phyloP scores from a whole-genome alignment of 2,329 filamentous ascomycete genomes.

The Penicillium sp. region DNA sequence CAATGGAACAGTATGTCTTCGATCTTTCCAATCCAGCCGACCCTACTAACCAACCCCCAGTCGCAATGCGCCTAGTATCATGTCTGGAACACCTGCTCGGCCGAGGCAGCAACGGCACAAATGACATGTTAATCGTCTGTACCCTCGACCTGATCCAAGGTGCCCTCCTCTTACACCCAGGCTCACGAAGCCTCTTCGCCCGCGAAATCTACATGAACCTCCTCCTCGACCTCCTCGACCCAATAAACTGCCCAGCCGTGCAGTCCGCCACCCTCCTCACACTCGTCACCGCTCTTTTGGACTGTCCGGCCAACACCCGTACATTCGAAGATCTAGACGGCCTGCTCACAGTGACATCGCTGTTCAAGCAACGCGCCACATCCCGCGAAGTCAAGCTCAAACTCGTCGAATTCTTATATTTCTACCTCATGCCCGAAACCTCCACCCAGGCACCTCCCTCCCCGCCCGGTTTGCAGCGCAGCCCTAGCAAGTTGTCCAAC shows the following conservation, averaged over 20 bases:
- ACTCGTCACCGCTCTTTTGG: slow-evolving; percentile 84
- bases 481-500: slow-evolving; percentile 66
- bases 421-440: slow-evolving; percentile 95
- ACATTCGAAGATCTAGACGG: slow-evolving; percentile 92
- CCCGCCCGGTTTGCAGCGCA: slow-evolving; percentile 60
- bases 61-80: slow-evolving; percentile 79
- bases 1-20: slow-evolving; percentile 76
- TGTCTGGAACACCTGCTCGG: slow-evolving; percentile 85
- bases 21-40: slow-evolving; percentile 13
- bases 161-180: slow-evolving; percentile 81
- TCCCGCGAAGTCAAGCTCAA: slow-evolving; percentile 89
- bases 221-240: slow-evolving; percentile 90
- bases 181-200: slow-evolving; percentile 82
- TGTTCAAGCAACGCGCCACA: slow-evolving; percentile 88
- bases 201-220: slow-evolving; percentile 95
- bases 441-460: slow-evolving; percentile 48
- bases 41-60: slow-evolving; percentile 40
- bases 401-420: slow-evolving; percentile 96
- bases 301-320: slow-evolving; percentile 82
- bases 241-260: slow-evolving; percentile 86
- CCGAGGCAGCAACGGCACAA: slow-evolving; percentile 76
- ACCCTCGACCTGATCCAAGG: slow-evolving; percentile 90
- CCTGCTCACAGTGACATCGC: slow-evolving; percentile 83
- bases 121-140: slow-evolving; percentile 84
- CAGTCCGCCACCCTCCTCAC: slow-evolving; percentile 88